Conservation (phyloP, 176 grass and related monocot genomes). For the Aegilops bicornis region DNA sequence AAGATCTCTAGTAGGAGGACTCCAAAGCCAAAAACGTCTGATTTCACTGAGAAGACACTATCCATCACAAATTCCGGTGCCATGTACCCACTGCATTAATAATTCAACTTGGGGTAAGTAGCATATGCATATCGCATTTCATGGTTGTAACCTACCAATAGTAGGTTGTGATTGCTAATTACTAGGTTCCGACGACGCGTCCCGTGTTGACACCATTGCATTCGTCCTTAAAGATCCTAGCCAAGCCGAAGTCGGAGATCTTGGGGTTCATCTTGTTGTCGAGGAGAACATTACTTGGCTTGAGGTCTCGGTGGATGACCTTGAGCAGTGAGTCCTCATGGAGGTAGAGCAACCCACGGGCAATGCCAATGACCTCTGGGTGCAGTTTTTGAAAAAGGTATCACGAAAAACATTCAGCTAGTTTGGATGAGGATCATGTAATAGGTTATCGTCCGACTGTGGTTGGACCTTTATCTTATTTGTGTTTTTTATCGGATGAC, state of each 20-base stretch:
- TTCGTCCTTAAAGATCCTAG: conserved; percentile 86
- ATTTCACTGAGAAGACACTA: conserved; percentile 76
- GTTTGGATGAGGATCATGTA: no score
- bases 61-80: conserved; percentile 72
- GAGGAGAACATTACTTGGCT: conserved; percentile 86
- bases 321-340: conserved; percentile 86
- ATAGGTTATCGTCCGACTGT: no score
- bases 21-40: conserved; percentile 82
- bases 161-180: background rate
- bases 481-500: no score
- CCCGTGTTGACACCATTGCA: conserved; percentile 55
- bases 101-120: background rate
- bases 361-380: conserved; percentile 34
- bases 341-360: conserved; percentile 73
- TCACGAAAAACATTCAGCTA: no score
- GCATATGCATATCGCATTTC: no score
- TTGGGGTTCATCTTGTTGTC: conserved; percentile 89
- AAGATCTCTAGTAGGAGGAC: conserved; percentile 83
- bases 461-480: no score
- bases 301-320: conserved; percentile 79
- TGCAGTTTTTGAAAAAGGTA: no score
- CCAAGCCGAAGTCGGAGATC: conserved; percentile 97
- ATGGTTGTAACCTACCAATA: no score
- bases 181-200: conserved; percentile 78
- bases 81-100: conserved; percentile 69